These are phyloP conservation scores for Diaporthe longicolla DNA, from an alignment of 2,329 filamentous ascomycete genomes.

Conservation along the genomic window DNA sequence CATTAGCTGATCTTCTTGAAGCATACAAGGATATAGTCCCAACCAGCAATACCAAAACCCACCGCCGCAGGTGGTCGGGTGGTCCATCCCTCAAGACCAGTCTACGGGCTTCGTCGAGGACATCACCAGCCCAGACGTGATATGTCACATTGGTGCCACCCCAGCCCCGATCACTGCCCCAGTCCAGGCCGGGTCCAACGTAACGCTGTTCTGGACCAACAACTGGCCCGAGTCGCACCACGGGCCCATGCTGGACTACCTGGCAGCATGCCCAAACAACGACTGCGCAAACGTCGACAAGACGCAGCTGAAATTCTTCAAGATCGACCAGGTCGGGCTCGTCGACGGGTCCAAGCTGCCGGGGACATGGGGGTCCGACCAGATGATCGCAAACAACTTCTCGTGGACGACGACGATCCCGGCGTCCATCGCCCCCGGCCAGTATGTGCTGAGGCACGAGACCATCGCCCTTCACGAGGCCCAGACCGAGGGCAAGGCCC, in stretches of 20 bases:
- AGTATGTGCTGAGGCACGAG: slow-evolving; percentile 67
- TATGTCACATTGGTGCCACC: slow-evolving; percentile 49
- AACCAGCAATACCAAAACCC: slow-evolving; percentile 49
- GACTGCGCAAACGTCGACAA: slow-evolving; percentile 54
- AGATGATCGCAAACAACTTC: slow-evolving; percentile 65
- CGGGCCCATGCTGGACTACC: slow-evolving; percentile 56
- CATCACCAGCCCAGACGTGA: slow-evolving; percentile 48
- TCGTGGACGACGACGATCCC: slow-evolving; percentile 65
- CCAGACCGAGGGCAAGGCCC: slow-evolving; percentile 57
- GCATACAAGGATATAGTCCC: slow-evolving; percentile 50
- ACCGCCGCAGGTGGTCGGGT: slow-evolving; percentile 49
- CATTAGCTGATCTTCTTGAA: slow-evolving; percentile 47
- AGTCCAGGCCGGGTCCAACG: slow-evolving; percentile 48
- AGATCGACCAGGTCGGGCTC: slow-evolving; percentile 52
- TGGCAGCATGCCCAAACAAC: slow-evolving; percentile 50
- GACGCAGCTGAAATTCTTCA: slow-evolving; percentile 52
- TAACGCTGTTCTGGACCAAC: slow-evolving; percentile 49
- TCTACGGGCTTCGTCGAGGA: slow-evolving; percentile 49
- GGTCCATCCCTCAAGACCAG: slow-evolving; percentile 50
- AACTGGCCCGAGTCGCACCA: slow-evolving; percentile 48
- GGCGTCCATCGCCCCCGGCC: slow-evolving; percentile 58
- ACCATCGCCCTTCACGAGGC: slow-evolving; percentile 66
- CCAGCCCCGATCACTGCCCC: slow-evolving; percentile 48
- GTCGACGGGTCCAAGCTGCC: slow-evolving; percentile 48
- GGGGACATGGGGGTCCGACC: slow-evolving; percentile 54